These are phyloP conservation scores for Micromonas commoda DNA, from an alignment of 139 green algal genomes.

Conservation along the genomic window DNA sequence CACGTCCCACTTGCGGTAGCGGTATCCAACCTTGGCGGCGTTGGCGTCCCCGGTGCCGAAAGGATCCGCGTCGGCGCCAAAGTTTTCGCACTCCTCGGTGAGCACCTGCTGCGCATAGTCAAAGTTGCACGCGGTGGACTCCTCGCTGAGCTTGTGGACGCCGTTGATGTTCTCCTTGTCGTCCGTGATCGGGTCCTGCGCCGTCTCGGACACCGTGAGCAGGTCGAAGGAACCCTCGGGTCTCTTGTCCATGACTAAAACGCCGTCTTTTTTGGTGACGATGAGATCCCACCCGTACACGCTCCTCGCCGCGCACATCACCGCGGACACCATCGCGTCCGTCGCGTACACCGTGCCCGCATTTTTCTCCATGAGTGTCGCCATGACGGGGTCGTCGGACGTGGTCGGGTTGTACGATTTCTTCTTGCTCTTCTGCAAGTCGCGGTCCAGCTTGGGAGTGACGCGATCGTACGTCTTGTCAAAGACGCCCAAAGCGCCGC, in stretches of 20 bases:
- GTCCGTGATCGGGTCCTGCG: conserved; percentile 57
- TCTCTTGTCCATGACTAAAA: conserved; percentile 85
- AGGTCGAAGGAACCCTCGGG: conserved; percentile 68
- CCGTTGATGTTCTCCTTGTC: conserved; percentile 92
- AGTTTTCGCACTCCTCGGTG: conserved; percentile 31
- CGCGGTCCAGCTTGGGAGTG: conserved; percentile 64
- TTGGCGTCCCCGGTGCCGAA: conserved; percentile 55
- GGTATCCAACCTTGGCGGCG: conserved; percentile 43
- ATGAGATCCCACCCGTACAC: conserved; percentile 91
- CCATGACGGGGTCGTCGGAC: conserved; percentile 85
- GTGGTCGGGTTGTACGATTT: conserved; percentile 68
- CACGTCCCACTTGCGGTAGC: conserved; percentile 79
- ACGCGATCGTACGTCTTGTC: conserved; percentile 84
- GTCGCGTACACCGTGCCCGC: conserved; percentile 80
- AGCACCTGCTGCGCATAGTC: conserved; percentile 81
- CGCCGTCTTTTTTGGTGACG: conserved; percentile 44
- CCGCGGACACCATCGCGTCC: conserved; percentile 78
- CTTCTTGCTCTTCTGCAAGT: conserved; percentile 56
- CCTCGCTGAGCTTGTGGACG: conserved; percentile 70
- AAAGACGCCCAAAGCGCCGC: conserved; percentile 75
- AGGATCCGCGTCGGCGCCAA: conserved; percentile 51
- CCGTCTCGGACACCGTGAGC: conserved; percentile 77
- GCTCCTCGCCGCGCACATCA: conserved; percentile 87
- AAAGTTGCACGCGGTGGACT: conserved; percentile 88
- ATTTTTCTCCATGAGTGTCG: conserved; percentile 51